Evolutionary conservation across 352 stramenopile species (phyloP).

Genomic region (Pythium phragmiticola): DNA sequence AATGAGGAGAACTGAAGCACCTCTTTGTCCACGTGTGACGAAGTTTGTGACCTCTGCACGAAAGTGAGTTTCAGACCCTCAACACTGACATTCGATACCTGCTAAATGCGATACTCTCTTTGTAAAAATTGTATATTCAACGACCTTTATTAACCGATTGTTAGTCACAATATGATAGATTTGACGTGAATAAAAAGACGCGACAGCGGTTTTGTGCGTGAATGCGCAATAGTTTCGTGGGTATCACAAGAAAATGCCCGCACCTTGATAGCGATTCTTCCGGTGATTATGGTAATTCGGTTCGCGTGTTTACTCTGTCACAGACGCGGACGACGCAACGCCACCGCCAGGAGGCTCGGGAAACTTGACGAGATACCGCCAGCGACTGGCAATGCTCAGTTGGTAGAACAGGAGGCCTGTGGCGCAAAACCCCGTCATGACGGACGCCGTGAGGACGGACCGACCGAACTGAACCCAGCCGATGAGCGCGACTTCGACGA

Average conservation of each 20-base stretch:
- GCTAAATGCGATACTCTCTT: background rate
- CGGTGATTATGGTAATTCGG: background rate
- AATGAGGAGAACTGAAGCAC: conserved; percentile 20
- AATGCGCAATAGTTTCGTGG: conserved; percentile 26
- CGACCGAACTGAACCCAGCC: conserved; percentile 63
- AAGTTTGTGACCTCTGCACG: background rate
- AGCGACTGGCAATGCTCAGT: conserved; percentile 62
- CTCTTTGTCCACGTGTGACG: conserved; percentile 10
- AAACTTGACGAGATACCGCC: conserved; percentile 72
- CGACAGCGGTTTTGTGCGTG: conserved; percentile 1
- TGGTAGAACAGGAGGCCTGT: conserved; percentile 63
- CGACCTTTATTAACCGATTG: background rate
- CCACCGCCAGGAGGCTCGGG: conserved; percentile 22
- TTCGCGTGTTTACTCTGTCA: background rate
- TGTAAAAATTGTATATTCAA: background rate
- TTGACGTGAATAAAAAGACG: conserved; percentile 1
- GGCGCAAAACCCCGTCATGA: conserved; percentile 53
- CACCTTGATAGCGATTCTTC: background rate
- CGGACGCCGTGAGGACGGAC: conserved; percentile 36
- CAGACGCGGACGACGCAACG: background rate
- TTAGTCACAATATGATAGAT: background rate
- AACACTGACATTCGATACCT: conserved; percentile 9
- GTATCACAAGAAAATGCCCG: conserved; percentile 30
- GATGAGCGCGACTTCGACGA: conserved; percentile 52
- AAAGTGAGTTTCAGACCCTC: conserved; percentile 10